phyloP scores from a whole-genome alignment of 2,329 filamentous ascomycete species.

The Exophiala spinifera region DNA sequence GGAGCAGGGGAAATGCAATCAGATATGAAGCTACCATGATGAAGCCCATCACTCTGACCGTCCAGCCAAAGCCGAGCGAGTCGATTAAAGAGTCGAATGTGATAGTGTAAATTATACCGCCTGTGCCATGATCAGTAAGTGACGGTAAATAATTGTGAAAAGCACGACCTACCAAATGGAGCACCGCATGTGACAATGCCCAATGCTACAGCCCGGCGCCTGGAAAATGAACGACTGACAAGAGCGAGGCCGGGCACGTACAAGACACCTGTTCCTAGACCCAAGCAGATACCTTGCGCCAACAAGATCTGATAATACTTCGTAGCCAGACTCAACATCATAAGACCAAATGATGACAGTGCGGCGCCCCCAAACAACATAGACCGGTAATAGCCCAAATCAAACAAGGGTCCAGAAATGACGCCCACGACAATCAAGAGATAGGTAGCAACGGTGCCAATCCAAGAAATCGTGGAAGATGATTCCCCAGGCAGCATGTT shows the following conservation, averaged over 20 bases:
- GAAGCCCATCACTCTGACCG: slow-evolving; percentile 46
- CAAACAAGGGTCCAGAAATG: slow-evolving; percentile 83
- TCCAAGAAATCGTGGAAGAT: slow-evolving; percentile 75
- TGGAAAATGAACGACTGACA: slow-evolving; percentile 25
- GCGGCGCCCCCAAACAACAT: slow-evolving; percentile 68
- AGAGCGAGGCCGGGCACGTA: slow-evolving; percentile 71
- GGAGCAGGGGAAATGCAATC: slow-evolving; percentile 31
- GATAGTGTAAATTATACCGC: slow-evolving; percentile 65
- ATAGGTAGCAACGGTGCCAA: slow-evolving; percentile 80
- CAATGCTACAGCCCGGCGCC: slow-evolving; percentile 25
- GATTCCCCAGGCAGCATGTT: slow-evolving; percentile 69
- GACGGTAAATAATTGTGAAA: slow-evolving; percentile 50
- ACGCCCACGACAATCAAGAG: slow-evolving; percentile 80
- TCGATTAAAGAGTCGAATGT: slow-evolving; percentile 47
- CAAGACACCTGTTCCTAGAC: slow-evolving; percentile 71
- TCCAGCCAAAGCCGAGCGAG: slow-evolving; percentile 48
- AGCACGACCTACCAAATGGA: slow-evolving; percentile 55
- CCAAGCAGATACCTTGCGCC: slow-evolving; percentile 71
- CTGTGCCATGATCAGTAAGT: slow-evolving; percentile 40
- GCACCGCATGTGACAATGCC: slow-evolving; percentile 43
- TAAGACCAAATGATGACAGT: slow-evolving; percentile 59
- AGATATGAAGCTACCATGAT: slow-evolving; percentile 33
- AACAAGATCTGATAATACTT: slow-evolving; percentile 85
- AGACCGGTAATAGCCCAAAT: slow-evolving; percentile 73
- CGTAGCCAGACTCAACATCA: slow-evolving; percentile 69